Conservation (phyloP, 805 yeast species). For the Myxozyma udenii region DNA sequence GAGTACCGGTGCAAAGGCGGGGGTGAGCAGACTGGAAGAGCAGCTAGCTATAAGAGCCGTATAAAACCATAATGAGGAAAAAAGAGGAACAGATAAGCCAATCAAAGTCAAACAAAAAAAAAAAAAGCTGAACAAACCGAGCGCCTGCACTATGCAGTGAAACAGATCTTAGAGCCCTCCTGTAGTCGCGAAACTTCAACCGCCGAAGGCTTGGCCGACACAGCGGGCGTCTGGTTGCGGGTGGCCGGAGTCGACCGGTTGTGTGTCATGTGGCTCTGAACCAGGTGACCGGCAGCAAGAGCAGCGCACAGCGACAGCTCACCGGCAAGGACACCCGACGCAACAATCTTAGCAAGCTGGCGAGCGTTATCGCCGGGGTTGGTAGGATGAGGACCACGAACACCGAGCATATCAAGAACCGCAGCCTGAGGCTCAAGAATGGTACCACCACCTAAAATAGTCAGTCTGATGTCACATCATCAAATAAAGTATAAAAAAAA, state of each 20-base stretch:
- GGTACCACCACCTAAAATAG: conserved; percentile 76
- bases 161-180: conserved; percentile 75
- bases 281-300: conserved; percentile 96
- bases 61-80: not conserved
- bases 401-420: conserved; percentile 90
- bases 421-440: conserved; percentile 95
- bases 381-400: conserved; percentile 91
- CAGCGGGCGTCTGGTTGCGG: conserved; percentile 32
- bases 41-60: no score
- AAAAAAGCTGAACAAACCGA: not conserved
- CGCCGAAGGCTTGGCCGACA: conserved; percentile 37
- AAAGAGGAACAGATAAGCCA: not conserved
- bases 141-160: conserved; percentile 39
- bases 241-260: conserved; percentile 55
- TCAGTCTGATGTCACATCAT: not conserved
- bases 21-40: no score
- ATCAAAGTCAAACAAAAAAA: not conserved
- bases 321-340: conserved; percentile 92
- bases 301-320: conserved; percentile 94
- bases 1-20: no score
- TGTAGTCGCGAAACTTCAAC: conserved; percentile 51
- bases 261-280: conserved; percentile 94
- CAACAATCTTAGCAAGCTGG: conserved; percentile 87
- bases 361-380: conserved; percentile 93
- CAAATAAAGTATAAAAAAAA: not conserved